phyloP scores from a whole-genome alignment of 306 rosid species.

The Prunus padus region DNA sequence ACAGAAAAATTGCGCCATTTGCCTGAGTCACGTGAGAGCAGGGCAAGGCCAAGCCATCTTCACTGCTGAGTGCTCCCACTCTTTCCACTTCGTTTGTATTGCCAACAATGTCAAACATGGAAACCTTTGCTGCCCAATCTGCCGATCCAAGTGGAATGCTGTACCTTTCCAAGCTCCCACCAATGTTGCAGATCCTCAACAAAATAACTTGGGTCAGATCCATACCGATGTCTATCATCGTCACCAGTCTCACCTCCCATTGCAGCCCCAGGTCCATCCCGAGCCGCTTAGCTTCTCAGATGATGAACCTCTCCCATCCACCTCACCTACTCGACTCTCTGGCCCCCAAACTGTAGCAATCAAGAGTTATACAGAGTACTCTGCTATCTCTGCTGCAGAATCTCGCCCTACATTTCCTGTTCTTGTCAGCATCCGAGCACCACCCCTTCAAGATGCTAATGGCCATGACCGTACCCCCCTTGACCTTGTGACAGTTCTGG shows the following conservation, averaged over 20 bases:
- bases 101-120: slow-evolving; percentile 15
- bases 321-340: background rate
- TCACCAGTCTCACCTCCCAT: background rate
- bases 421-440: slow-evolving; percentile 9
- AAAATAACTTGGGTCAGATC: background rate
- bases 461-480: slow-evolving; percentile 15
- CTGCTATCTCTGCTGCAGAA: slow-evolving; percentile 5
- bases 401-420: background rate
- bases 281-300: slow-evolving; percentile 1
- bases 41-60: slow-evolving; percentile 12
- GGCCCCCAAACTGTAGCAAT: background rate
- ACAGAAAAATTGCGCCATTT: slow-evolving; percentile 21
- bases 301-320: slow-evolving; percentile 12
- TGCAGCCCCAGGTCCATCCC: background rate
- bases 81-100: slow-evolving; percentile 15
- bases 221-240: background rate
- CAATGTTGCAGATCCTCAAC: background rate
- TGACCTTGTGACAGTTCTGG: slow-evolving; percentile 38
- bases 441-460: slow-evolving; percentile 2
- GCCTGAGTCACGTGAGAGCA: slow-evolving; percentile 3
- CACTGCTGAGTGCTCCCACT: slow-evolving; percentile 17
- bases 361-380: background rate
- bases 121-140: slow-evolving; percentile 11
- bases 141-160: slow-evolving; percentile 1
- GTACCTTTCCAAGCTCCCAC: slow-evolving; percentile 10